Conservation (phyloP, 1,139 yeast genomes). For the Taphrina deformans region DNA sequence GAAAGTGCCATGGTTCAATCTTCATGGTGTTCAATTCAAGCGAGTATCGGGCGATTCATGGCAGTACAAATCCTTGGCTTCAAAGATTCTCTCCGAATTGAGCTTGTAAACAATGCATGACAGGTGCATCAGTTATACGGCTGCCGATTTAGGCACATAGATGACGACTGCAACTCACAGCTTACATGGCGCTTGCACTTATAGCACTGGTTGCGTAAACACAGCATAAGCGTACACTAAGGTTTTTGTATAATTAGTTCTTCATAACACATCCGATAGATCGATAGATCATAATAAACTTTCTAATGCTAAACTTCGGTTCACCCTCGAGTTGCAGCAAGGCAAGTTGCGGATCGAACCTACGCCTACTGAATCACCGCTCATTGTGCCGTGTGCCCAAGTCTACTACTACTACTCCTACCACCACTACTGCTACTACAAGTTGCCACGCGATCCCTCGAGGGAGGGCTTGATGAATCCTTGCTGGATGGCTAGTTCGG, state of each 20-base stretch:
- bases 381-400: too few species aligned
- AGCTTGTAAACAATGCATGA: constrained; percentile 21
- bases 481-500: constrained; percentile 81
- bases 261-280: background rate
- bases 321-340: too few species aligned
- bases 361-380: too few species aligned
- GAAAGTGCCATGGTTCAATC: constrained; percentile 83
- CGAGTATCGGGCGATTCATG: constrained; percentile 92
- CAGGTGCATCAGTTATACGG: too few species aligned
- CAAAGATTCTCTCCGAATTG: constrained; percentile 33
- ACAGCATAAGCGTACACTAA: background rate
- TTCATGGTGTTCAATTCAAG: constrained; percentile 93
- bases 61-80: constrained; percentile 45
- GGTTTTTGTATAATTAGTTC: background rate
- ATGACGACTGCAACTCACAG: background rate
- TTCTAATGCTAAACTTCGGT: too few species aligned
- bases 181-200: background rate
- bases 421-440: background rate
- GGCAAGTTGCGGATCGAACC: too few species aligned
- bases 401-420: too few species aligned
- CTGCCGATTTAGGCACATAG: too few species aligned
- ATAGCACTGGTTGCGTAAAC: background rate
- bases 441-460: background rate
- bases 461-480: constrained; percentile 55
- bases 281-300: background rate